These are phyloP conservation scores for Intubia oerlemansii DNA, from an alignment of 2,329 filamentous ascomycete species.

Conservation along the genomic window DNA sequence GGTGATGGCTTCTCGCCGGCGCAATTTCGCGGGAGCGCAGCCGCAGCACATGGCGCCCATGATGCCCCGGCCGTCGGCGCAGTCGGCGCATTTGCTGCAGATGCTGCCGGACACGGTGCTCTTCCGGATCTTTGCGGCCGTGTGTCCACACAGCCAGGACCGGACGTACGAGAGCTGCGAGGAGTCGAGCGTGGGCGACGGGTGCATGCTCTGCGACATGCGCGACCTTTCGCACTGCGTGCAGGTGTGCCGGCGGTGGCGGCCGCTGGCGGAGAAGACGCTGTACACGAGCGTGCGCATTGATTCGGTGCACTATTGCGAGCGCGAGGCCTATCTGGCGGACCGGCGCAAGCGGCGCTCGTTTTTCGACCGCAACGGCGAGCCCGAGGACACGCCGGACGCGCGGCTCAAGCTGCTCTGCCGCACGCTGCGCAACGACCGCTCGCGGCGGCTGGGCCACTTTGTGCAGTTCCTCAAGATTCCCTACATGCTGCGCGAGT, in stretches of 20 bases:
- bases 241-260: conserved; percentile 53
- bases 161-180: conserved; percentile 66
- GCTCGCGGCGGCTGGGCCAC: conserved; percentile 37
- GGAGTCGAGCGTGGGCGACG: conserved; percentile 53
- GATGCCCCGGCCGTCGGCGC: too few relatives aligned
- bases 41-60: too few relatives aligned
- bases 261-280: conserved; percentile 19
- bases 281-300: conserved; percentile 75
- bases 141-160: conserved; percentile 69
- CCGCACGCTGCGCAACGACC: conserved; percentile 61
- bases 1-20: too few relatives aligned
- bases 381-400: conserved; percentile 60
- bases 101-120: conserved; percentile 48
- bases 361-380: conserved; percentile 54
- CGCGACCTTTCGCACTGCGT: conserved; percentile 69
- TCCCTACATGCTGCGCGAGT: conserved; percentile 87
- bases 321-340: conserved; percentile 60
- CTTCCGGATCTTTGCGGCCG: conserved; percentile 53
- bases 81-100: conserved; percentile 22
- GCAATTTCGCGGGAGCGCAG: too few relatives aligned
- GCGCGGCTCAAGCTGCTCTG: conserved; percentile 59
- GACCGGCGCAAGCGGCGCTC: conserved; percentile 58
- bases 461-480: conserved; percentile 65
- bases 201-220: conserved; percentile 86
- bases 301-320: conserved; percentile 86